A percentile compares a stretch with the other conserved stretches of the same genome.
These are phyloP conservation scores for Ascobolus immersus DNA, from an alignment of 495 filamentous ascomycete genomes.

Conservation along the genomic window DNA sequence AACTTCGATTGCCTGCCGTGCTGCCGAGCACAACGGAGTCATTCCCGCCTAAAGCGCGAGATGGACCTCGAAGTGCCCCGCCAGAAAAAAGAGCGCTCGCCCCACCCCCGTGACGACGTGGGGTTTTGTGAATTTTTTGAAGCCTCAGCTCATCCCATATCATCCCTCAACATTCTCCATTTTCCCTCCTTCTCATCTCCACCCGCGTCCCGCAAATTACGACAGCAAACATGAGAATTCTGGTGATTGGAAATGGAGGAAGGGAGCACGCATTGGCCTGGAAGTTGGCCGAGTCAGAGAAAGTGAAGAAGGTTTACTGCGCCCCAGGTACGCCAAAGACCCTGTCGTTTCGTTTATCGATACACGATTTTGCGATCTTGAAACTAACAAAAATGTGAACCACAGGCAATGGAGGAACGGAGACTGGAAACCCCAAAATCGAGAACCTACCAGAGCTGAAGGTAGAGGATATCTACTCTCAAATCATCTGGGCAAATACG, in stretches of 20 bases:
- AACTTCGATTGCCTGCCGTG: too few relatives aligned
- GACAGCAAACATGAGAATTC: conserved; percentile 24
- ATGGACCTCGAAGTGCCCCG: too few relatives aligned
- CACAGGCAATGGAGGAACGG: conserved; percentile 77
- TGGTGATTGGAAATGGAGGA: conserved; percentile 80
- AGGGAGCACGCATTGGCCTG: conserved; percentile 86
- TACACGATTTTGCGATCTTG: not conserved
- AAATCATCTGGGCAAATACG: too few relatives aligned
- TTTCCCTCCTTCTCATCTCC: too few relatives aligned
- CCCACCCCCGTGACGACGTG: too few relatives aligned
- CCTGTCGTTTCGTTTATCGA: conserved; percentile 19
- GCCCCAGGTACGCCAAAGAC: conserved; percentile 28
- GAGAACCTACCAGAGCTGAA: conserved; percentile 42
- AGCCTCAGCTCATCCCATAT: too few relatives aligned
- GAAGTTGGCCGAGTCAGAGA: conserved; percentile 64
- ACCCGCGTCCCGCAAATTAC: too few relatives aligned
- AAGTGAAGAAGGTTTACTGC: conserved; percentile 36
- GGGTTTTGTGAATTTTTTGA: too few relatives aligned
- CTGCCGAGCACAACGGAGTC: too few relatives aligned
- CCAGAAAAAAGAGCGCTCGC: too few relatives aligned
- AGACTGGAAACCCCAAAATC: conserved; percentile 37
- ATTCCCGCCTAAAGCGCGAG: too few relatives aligned
- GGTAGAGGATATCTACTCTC: conserved; percentile 44
- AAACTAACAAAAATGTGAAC: not conserved
- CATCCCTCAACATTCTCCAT: too few relatives aligned